phyloP scores from a whole-genome alignment of 176 grass and related monocot genomes.

The Ensete ventricosum region DNA sequence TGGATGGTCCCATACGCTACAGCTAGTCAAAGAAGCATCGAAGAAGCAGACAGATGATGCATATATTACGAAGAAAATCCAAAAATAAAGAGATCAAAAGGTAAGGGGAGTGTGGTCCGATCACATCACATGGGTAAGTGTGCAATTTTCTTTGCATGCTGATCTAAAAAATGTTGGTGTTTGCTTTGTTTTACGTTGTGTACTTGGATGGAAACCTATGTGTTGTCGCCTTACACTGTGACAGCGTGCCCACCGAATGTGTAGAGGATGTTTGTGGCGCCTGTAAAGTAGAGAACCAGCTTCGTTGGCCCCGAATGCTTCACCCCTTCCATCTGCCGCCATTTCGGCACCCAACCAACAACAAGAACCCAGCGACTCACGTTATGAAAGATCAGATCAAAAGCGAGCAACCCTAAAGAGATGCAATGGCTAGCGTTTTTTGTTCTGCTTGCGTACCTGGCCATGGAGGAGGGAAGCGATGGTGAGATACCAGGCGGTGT shows the following conservation, averaged over 20 bases:
- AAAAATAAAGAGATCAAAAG: constrained; percentile 15
- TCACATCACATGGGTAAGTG: constrained; percentile 9
- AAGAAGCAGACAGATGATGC: background rate
- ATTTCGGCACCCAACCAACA: background rate
- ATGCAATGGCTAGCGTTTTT: background rate
- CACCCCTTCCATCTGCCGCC: constrained; percentile 67
- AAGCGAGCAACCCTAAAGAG: background rate
- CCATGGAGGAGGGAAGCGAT: constrained; percentile 82
- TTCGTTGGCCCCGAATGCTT: constrained; percentile 86
- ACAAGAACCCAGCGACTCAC: background rate
- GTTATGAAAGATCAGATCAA: background rate
- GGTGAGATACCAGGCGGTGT: constrained; percentile 97
- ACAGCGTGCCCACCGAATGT: constrained; percentile 97
- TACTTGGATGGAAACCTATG: constrained; percentile 1
- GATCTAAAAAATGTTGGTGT: background rate
- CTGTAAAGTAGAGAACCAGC: constrained; percentile 97
- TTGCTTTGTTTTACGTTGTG: constrained; percentile 11
- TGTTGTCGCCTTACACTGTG: constrained; percentile 86
- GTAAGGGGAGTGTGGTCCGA: constrained; percentile 1
- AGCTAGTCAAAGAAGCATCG: background rate
- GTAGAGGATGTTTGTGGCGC: constrained; percentile 99
- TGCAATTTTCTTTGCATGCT: background rate
- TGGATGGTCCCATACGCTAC: background rate
- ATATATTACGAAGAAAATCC: background rate
- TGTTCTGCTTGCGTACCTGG: constrained; percentile 38